These are phyloP conservation scores for Beauveria sp. DNA, from an alignment of 2,329 filamentous ascomycete species.

Conservation along the genomic window DNA sequence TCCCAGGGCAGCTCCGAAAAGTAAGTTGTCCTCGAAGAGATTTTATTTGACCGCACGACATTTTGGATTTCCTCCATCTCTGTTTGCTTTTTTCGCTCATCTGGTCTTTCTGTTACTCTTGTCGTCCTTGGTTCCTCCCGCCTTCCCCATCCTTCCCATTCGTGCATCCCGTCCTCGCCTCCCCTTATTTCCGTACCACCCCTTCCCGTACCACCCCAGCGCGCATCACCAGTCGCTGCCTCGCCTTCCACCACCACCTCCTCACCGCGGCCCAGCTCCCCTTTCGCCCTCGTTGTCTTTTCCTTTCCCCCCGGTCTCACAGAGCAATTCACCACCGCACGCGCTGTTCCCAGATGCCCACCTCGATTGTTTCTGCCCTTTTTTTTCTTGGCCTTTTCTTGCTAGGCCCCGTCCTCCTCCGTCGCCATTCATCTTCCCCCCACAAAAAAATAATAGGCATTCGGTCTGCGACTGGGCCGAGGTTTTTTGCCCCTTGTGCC, in stretches of 20 bases:
- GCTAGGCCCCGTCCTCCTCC: not conserved
- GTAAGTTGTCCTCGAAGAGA: slow-evolving; percentile 33
- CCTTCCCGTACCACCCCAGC: not conserved
- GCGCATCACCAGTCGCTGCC: not conserved
- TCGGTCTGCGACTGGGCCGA: slow-evolving; percentile 7
- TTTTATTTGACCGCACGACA: too few relatives aligned
- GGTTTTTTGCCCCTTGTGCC: slow-evolving; percentile 2
- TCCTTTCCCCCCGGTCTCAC: not conserved
- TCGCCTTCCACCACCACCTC: not conserved
- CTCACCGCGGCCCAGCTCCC: not conserved
- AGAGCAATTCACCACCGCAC: not conserved
- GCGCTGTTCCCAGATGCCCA: not conserved
- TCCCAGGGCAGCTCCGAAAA: slow-evolving; percentile 43
- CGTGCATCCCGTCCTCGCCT: not conserved
- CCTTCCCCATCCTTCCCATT: slow-evolving; percentile 4
- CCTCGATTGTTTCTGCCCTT: not conserved
- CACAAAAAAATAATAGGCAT: not conserved
- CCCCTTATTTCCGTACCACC: slow-evolving; percentile 2
- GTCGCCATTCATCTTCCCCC: not conserved
- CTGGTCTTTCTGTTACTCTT: not conserved
- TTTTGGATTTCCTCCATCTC: too few relatives aligned
- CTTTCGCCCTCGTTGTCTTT: not conserved
- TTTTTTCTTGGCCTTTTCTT: not conserved
- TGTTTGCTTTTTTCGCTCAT: too few relatives aligned
- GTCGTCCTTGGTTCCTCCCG: slow-evolving; percentile 8